Evolutionary conservation across 2,329 filamentous ascomycete genomes (phyloP).

Genomic region (Colletotrichum tamarilloi): DNA sequence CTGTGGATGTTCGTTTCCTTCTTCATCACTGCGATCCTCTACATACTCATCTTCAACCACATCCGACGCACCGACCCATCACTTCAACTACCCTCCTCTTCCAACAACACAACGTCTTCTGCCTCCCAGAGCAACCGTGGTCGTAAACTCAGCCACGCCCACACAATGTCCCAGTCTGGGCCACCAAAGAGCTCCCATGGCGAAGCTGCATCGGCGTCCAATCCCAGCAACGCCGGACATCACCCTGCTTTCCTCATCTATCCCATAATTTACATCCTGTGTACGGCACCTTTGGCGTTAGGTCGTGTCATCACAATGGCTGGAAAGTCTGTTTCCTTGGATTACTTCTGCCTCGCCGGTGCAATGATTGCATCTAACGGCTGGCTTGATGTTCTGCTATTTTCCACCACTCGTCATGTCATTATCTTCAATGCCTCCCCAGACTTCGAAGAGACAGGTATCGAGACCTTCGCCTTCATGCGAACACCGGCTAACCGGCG

Average conservation of each 20-base stretch:
- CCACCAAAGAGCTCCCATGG: background rate
- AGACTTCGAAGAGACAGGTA: conserved; percentile 24
- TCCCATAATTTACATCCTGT: conserved; percentile 70
- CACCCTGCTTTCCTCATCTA: conserved; percentile 63
- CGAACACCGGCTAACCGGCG: conserved; percentile 28
- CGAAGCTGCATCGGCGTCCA: background rate
- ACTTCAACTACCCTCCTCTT: conserved; percentile 37
- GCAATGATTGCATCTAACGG: conserved; percentile 62
- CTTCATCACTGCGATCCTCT: conserved; percentile 50
- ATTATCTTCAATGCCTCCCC: conserved; percentile 45
- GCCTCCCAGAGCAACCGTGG: conserved; percentile 1
- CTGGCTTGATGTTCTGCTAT: conserved; percentile 55
- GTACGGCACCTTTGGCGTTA: conserved; percentile 69
- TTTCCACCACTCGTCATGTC: conserved; percentile 50
- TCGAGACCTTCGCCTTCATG: conserved; percentile 34
- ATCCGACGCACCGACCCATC: conserved; percentile 45
- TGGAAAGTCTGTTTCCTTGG: conserved; percentile 54
- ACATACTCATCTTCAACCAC: conserved; percentile 53
- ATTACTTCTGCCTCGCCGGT: conserved; percentile 63
- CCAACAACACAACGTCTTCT: conserved; percentile 24
- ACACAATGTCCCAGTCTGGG: background rate
- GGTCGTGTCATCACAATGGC: conserved; percentile 69
- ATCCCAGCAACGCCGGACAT: conserved; percentile 5
- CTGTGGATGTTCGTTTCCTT: conserved; percentile 67
- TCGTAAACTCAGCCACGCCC: background rate